A percentile compares a stretch with the other conserved stretches of the same genome.
Evolutionary conservation across 139 green algal species (phyloP).

Genomic region (Limnomonas spitsbergensis): DNA sequence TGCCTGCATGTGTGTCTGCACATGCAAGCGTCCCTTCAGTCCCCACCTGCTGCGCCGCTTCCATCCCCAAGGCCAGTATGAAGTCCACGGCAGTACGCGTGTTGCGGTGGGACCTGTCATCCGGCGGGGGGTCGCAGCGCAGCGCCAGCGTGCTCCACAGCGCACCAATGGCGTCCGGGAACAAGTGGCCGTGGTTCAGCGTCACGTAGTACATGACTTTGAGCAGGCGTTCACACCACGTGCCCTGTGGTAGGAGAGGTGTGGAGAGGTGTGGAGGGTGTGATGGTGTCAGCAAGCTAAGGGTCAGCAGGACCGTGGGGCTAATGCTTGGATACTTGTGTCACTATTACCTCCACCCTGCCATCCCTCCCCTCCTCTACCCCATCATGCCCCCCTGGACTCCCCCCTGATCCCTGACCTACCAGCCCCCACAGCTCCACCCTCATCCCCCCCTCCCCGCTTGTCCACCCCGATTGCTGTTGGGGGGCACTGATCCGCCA

Average conservation of each 20-base stretch:
- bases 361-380: too few species aligned
- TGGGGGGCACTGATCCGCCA: too few species aligned
- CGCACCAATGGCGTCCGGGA: constrained; percentile 66
- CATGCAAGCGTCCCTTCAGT: too few species aligned
- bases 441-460: too few species aligned
- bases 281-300: background rate
- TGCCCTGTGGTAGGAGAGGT: constrained; percentile 48
- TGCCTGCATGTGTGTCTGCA: too few species aligned
- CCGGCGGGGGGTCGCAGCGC: too few species aligned
- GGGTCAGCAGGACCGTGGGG: background rate
- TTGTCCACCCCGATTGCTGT: too few species aligned
- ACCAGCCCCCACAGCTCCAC: too few species aligned
- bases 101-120: constrained; percentile 42
- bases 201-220: constrained; percentile 84
- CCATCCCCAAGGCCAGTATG: constrained; percentile 43
- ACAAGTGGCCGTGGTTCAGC: constrained; percentile 51
- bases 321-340: too few species aligned
- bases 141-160: constrained; percentile 82
- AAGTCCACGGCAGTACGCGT: constrained; percentile 85
- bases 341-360: too few species aligned
- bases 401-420: too few species aligned
- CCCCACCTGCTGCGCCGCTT: background rate
- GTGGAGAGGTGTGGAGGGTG: constrained; percentile 52
- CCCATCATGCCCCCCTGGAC: too few species aligned
- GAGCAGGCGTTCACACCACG: constrained; percentile 77